Base-by-base conservation (phyloP, 345 rosid genomes). In the Populus pruinosa region DNA sequence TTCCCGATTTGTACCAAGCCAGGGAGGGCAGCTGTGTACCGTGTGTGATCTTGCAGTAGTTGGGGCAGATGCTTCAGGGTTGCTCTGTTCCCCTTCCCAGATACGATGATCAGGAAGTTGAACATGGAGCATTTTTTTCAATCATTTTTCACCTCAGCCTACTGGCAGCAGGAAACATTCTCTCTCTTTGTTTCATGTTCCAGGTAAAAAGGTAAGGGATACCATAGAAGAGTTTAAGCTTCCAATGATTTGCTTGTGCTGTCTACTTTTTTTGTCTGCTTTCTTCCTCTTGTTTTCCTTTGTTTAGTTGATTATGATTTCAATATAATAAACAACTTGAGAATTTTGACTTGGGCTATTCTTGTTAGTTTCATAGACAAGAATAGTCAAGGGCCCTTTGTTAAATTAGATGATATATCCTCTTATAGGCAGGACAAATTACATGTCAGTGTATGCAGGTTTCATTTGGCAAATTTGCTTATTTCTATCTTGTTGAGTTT, bases 11-110 rank as follows among this genome's bases (percentile, higher is more conserved):
- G 94, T 96, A 36, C 97, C 93, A 31, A 59, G 76, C 81, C 88
- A 89, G 76, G 94, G 90, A 83, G 98, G 97, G 10, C 81, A 86
- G 71, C 84, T 92, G 53, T 96, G 99, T 80, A 66, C 87, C 0
- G 96, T 92, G 6, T 92, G 97, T 81, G 94, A 92, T 82, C 90
- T 93, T 77, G 91, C 97, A 10, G 91, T 88, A 20, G 84, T 95
- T 5, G 98, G 99, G 9, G 93, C 96, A 74, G 98, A 94, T 82
- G 98, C 99, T 61, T 95, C 98, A 2, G 99, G 99, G 50, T 80
- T 95, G 88, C 84, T 91, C 6, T 92, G 99, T 77, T 95, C 97
- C 79, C 91, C 93, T n/a, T 82, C 99, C 62, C 99, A 90, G 83
- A 82, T 88, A 31, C 90, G 94, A 61, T 80, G 69, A 80, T 23